These are phyloP conservation scores for Pseudogymnoascus sp. DNA, from an alignment of 2,329 filamentous ascomycete species.

Conservation along the genomic window DNA sequence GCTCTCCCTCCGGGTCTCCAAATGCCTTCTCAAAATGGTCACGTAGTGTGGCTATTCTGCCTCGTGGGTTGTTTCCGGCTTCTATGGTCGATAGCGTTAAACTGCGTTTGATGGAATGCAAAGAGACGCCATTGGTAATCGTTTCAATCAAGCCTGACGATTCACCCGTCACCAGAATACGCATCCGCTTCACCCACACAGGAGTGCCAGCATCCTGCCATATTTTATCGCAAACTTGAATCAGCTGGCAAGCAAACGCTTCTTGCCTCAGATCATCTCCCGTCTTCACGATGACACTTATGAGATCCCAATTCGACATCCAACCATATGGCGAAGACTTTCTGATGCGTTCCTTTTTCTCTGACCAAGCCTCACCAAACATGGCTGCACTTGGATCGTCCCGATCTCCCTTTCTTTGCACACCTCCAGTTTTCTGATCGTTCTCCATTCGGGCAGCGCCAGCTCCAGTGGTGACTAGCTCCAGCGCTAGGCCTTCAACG, in stretches of 20 bases:
- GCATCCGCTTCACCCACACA: slow-evolving; percentile 86
- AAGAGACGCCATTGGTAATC: slow-evolving; percentile 79
- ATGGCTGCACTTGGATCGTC: slow-evolving; percentile 80
- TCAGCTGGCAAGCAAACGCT: slow-evolving; percentile 79
- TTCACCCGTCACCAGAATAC: slow-evolving; percentile 76
- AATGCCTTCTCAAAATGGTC: slow-evolving; percentile 79
- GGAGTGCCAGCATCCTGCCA: slow-evolving; percentile 66
- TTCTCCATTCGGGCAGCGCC: slow-evolving; percentile 82
- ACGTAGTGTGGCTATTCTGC: slow-evolving; percentile 68
- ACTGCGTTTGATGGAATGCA: slow-evolving; percentile 76
- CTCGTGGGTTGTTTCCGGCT: slow-evolving; percentile 61
- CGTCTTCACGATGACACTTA: slow-evolving; percentile 83
- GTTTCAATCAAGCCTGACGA: slow-evolving; percentile 79
- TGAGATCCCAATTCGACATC: slow-evolving; percentile 84
- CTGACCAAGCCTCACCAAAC: slow-evolving; percentile 78
- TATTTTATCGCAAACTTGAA: slow-evolving; percentile 71
- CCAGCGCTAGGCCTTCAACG: slow-evolving; percentile 39
- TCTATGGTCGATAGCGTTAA: slow-evolving; percentile 68
- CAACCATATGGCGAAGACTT: slow-evolving; percentile 77
- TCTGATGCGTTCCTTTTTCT: slow-evolving; percentile 75
- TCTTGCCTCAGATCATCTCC: slow-evolving; percentile 76
- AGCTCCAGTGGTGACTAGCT: slow-evolving; percentile 53
- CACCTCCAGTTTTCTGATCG: slow-evolving; percentile 75
- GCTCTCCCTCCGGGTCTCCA: slow-evolving; percentile 57
- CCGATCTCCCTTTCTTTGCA: slow-evolving; percentile 70